phyloP scores from a whole-genome alignment of 2,329 filamentous ascomycete species.

The Cercospora sp. region DNA sequence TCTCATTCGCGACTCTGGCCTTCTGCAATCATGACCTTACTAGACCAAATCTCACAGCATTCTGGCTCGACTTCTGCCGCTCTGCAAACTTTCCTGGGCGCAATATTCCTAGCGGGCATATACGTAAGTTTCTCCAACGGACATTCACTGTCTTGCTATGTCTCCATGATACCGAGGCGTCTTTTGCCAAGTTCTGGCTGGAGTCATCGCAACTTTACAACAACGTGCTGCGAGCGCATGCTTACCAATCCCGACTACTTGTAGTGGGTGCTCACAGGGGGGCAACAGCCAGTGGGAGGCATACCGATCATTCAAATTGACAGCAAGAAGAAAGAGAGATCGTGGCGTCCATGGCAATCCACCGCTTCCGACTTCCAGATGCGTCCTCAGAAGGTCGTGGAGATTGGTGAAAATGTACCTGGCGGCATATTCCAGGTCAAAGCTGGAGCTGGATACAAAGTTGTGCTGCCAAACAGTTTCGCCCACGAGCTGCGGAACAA shows the following conservation, averaged over 20 bases:
- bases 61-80: not conserved
- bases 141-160: not conserved
- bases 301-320: not conserved
- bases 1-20: not conserved
- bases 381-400: not conserved
- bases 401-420: not conserved
- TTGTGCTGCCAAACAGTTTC: slow-evolving; percentile 21
- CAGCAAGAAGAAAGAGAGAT: not conserved
- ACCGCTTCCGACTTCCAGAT: not conserved
- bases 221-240: not conserved
- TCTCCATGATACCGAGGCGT: not conserved
- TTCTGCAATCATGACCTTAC: not conserved
- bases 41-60: not conserved
- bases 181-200: not conserved
- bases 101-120: not conserved
- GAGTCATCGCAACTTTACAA: not conserved
- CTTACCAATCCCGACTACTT: not conserved
- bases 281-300: not conserved
- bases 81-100: not conserved
- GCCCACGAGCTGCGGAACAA: slow-evolving; percentile 27
- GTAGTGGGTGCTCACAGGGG: not conserved
- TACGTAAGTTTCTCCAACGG: not conserved
- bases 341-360: not conserved
- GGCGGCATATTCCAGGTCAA: slow-evolving; percentile 21
- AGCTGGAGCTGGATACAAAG: slow-evolving; percentile 23